Base-by-base conservation (phyloP, 23 red algal genomes). In the Gracilariopsis chorda region DNA sequence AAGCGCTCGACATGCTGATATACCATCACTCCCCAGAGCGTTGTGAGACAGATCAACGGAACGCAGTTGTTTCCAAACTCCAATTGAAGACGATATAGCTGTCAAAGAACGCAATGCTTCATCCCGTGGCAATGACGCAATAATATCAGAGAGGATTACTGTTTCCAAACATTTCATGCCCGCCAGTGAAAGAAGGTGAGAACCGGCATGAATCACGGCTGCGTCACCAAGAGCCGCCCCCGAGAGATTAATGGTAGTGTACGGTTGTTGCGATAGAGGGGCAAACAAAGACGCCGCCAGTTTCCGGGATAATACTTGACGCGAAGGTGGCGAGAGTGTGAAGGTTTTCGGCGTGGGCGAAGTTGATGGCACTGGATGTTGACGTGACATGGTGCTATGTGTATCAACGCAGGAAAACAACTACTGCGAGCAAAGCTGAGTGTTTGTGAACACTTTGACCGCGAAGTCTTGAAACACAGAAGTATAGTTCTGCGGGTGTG, bases 31-130 rank as follows among this genome's bases (percentile, higher is more conserved):
- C 42, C 95, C 95, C 52, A 98, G 78, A 4, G 91, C 91, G 55
- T 98, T 98, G 78, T 94, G 85, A 13, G 82, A 90, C 24, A 98
- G 41, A 76, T 98, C 91, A 6, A 98, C 75, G 7, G 75, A 70
- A 37, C 78, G 82, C 27, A 95, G 49, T 9, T 41, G 40, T 56
- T 79, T 81, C 7, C 59, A 91, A 2, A 56, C 24, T 11, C 73
- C 75, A 3, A 81, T 71, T 4, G 87, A 62, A 10, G 51, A 48
- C 14, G 87, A 48, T 19, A 91, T 27, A 40, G 87, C 24, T 7
- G 45, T 60, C 9, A 91, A 44, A 7, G 72, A 68, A 20, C 87
- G 87, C 55, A 81, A 20, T 4, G 87, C 87, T 53, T 91, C 87
- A 8, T 91, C 87, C 25, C 20, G 28, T 37, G 87, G 56, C 32